phyloP scores from a whole-genome alignment of 1,284 basidiomycete species.

The Xerocomus minutiporus region DNA sequence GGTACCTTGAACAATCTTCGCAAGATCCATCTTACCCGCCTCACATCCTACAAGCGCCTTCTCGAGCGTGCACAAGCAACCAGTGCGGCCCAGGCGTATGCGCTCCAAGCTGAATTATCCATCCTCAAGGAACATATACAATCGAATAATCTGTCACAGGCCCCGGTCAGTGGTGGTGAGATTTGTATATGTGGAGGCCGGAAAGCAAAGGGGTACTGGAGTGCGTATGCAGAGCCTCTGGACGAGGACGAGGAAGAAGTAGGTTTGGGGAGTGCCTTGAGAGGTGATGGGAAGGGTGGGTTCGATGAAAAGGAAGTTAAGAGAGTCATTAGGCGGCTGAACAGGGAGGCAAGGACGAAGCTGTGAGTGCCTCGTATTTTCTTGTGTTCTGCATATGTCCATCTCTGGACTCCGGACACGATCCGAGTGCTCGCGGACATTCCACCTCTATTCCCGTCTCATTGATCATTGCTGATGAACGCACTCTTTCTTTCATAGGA shows the following conservation, averaged over 20 bases:
- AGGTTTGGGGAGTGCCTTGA: conserved; percentile 17
- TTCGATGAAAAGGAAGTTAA: conserved; percentile 69
- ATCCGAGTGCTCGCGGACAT: background rate
- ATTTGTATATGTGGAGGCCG: conserved; percentile 59
- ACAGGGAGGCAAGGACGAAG: conserved; percentile 64
- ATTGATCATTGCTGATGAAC: conserved; percentile 13
- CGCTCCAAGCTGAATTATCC: conserved; percentile 69
- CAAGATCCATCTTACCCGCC: conserved; percentile 57
- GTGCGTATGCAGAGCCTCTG: conserved; percentile 47
- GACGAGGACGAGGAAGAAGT: conserved; percentile 33
- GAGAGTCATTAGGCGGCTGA: conserved; percentile 56
- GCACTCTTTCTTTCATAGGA: conserved; percentile 34
- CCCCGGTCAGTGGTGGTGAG: conserved; percentile 20
- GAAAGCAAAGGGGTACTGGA: conserved; percentile 58
- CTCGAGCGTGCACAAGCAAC: conserved; percentile 72
- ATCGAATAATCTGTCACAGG: conserved; percentile 6
- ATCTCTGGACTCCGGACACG: background rate
- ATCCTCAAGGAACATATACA: conserved; percentile 31
- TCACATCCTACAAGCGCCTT: conserved; percentile 69
- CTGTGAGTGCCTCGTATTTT: conserved; percentile 46
- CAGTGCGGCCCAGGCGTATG: conserved; percentile 72
- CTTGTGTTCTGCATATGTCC: background rate
- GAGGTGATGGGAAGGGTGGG: conserved; percentile 31
- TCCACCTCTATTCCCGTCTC: background rate
- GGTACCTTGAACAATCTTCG: conserved; percentile 50